These are phyloP conservation scores for Leucaena leucocephala DNA, from an alignment of 306 rosid species.

Conservation along the genomic window DNA sequence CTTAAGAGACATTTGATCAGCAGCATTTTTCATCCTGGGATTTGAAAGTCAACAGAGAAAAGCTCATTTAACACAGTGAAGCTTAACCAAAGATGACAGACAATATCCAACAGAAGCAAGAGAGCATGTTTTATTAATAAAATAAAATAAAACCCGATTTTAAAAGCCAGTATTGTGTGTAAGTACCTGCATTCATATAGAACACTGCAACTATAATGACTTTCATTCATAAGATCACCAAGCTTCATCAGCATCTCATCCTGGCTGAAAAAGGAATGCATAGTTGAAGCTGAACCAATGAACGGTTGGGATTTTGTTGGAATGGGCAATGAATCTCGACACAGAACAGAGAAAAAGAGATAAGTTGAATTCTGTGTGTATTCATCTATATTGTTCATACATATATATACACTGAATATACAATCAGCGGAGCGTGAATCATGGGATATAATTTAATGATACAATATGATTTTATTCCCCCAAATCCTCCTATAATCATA, in stretches of 20 bases:
- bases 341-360: too few relatives aligned
- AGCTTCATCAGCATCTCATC: conserved; percentile 68
- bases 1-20: background rate
- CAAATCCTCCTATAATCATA: too few relatives aligned
- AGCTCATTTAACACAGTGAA: conserved; percentile 1
- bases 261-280: conserved; percentile 52
- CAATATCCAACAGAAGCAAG: background rate
- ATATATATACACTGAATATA: too few relatives aligned
- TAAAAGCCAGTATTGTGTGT: background rate
- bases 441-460: too few relatives aligned
- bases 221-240: conserved; percentile 80
- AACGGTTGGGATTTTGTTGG: conserved; percentile 4
- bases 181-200: conserved; percentile 79
- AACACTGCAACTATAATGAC: conserved; percentile 79
- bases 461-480: too few relatives aligned
- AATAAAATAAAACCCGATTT: background rate
- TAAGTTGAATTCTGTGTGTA: too few relatives aligned
- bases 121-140: background rate
- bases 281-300: background rate
- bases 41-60: background rate
- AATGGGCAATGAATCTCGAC: too few relatives aligned
- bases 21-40: conserved; percentile 14
- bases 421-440: too few relatives aligned
- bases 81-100: conserved; percentile 3
- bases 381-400: too few relatives aligned